Conservation (phyloP, 2,329 filamentous ascomycete genomes). For the Rhynchosporium graminicola region DNA sequence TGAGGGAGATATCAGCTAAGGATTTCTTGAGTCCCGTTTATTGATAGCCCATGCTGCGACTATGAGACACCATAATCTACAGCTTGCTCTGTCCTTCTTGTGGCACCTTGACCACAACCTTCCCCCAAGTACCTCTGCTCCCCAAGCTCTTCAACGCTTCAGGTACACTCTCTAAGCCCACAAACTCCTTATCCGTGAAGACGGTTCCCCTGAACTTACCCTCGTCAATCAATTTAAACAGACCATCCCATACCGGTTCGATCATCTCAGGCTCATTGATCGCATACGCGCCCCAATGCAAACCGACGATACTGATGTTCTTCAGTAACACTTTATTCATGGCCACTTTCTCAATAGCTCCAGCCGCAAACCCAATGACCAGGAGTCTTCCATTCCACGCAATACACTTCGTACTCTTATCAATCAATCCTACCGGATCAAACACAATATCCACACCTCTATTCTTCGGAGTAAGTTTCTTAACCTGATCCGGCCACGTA, state of each 20-base stretch:
- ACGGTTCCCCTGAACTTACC: conserved; percentile 82
- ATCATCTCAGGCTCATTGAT: conserved; percentile 71
- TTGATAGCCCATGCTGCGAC: not conserved
- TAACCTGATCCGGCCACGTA: conserved; percentile 68
- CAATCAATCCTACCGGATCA: conserved; percentile 89
- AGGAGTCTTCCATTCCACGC: conserved; percentile 90
- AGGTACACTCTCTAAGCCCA: conserved; percentile 77
- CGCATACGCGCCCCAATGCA: conserved; percentile 89
- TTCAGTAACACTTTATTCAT: conserved; percentile 92
- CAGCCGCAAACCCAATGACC: conserved; percentile 86
- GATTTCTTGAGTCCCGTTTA: no score
- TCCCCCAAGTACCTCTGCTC: conserved; percentile 86
- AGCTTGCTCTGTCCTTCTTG: conserved; percentile 63
- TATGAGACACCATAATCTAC: conserved; percentile 37
- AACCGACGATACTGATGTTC: conserved; percentile 85
- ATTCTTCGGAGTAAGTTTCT: conserved; percentile 72
- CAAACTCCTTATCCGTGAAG: conserved; percentile 79
- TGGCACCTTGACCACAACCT: conserved; percentile 86
- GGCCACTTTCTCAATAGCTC: conserved; percentile 85
- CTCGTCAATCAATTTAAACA: conserved; percentile 73
- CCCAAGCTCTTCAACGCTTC: conserved; percentile 77
- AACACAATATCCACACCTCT: conserved; percentile 85
- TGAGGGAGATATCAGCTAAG: no score
- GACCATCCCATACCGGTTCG: conserved; percentile 74
- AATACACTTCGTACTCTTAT: conserved; percentile 84